phyloP scores from a whole-genome alignment of 352 stramenopile genomes.

The Globisporangium echinulatum region DNA sequence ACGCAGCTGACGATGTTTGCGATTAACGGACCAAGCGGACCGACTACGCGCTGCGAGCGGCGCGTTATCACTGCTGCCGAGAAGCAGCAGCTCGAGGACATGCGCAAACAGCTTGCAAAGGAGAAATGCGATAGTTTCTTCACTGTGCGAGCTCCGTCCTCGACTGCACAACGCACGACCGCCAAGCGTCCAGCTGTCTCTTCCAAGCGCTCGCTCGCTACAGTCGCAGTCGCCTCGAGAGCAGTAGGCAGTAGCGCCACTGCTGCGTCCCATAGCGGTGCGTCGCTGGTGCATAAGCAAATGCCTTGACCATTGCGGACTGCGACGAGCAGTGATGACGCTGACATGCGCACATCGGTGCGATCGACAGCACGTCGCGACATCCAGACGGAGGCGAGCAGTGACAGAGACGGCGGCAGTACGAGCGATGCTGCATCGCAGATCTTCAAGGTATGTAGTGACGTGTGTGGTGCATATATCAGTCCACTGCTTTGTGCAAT shows the following conservation, averaged over 20 bases:
- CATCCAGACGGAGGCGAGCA: background rate
- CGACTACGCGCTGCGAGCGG: constrained; percentile 51
- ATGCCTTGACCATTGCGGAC: no score
- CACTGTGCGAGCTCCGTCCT: background rate
- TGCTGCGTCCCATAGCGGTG: background rate
- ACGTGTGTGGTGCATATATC: background rate
- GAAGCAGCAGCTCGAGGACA: constrained; percentile 19
- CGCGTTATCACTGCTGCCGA: constrained; percentile 24
- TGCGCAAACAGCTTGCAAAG: constrained; percentile 20
- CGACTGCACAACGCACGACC: no score
- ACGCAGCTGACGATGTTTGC: constrained; percentile 41
- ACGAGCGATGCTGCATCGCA: background rate
- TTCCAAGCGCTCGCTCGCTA: background rate
- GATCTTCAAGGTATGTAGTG: constrained; percentile 6
- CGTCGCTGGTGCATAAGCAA: background rate
- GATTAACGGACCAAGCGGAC: constrained; percentile 69
- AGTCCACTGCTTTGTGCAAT: background rate
- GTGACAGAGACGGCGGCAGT: background rate
- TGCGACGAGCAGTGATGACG: no score
- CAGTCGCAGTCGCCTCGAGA: no score
- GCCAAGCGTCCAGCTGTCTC: no score
- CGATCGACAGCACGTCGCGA: background rate
- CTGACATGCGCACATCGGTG: background rate
- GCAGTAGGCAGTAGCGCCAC: no score
- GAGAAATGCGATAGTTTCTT: constrained; percentile 44